phyloP scores from a whole-genome alignment of 1,284 basidiomycete genomes.

The Tylopilus orsonianus region DNA sequence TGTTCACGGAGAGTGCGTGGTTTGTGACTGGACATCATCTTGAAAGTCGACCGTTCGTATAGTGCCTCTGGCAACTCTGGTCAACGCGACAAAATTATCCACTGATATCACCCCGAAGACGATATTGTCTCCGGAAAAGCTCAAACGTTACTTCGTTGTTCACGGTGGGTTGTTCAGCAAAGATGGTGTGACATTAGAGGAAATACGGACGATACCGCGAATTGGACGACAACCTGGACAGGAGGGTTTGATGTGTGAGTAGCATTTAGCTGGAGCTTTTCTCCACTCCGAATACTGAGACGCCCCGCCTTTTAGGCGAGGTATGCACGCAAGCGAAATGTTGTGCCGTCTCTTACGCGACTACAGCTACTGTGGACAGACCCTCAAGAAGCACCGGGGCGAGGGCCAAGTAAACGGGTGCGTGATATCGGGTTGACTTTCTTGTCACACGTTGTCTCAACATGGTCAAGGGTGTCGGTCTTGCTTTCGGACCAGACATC shows the following conservation, averaged over 20 bases:
- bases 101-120: constrained; percentile 40
- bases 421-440: constrained; percentile 23
- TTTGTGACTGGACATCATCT: not conserved
- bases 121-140: constrained; percentile 82
- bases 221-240: constrained; percentile 91
- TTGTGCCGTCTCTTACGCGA: constrained; percentile 11
- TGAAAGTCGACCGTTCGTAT: constrained; percentile 11
- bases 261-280: constrained; percentile 31
- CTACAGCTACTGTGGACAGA: constrained; percentile 86
- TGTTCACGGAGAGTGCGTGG: constrained; percentile 81
- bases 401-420: constrained; percentile 94
- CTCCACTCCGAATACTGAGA: constrained; percentile 9
- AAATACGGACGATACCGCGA: constrained; percentile 86
- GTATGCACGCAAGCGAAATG: constrained; percentile 35
- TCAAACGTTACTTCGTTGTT: constrained; percentile 92
- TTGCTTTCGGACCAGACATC: constrained; percentile 94
- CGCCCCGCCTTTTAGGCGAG: constrained; percentile 47
- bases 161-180: constrained; percentile 97
- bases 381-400: constrained; percentile 87
- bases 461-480: constrained; percentile 78
- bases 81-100: constrained; percentile 72
- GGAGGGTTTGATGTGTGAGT: constrained; percentile 91
- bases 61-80: constrained; percentile 91
- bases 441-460: constrained; percentile 12
- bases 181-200: constrained; percentile 91